These are phyloP conservation scores for Brachypodium distachyon DNA, from an alignment of 202 grass and related monocot genomes.

Conservation along the genomic window DNA sequence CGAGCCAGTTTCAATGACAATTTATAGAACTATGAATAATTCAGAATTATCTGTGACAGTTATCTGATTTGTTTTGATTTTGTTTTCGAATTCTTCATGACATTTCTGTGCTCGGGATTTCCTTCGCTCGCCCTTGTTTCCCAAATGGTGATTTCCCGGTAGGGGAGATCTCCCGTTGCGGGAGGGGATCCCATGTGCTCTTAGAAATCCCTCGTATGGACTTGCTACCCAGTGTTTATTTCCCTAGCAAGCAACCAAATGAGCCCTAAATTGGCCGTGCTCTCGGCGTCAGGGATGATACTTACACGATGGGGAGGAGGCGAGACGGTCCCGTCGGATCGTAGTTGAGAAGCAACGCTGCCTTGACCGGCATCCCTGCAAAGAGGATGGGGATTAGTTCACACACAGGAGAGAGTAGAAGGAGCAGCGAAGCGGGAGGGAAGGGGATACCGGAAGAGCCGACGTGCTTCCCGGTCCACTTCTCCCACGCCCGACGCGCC, in stretches of 20 bases:
- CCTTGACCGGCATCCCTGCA: constrained; percentile 64
- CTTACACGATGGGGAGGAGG: constrained; percentile 73
- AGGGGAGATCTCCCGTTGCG: no score
- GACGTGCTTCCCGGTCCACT: constrained; percentile 57
- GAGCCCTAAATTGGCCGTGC: background rate
- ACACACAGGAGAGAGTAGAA: background rate
- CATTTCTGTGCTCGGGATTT: no score
- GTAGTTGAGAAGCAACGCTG: constrained; percentile 75
- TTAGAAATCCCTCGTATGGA: no score
- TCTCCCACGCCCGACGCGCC: constrained; percentile 76
- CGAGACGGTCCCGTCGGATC: constrained; percentile 59
- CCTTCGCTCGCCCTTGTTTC: no score
- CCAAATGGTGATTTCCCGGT: no score
- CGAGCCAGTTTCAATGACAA: background rate
- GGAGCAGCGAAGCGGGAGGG: background rate
- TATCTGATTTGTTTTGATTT: no score
- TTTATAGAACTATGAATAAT: no score
- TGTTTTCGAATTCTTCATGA: no score
- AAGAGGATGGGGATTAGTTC: background rate
- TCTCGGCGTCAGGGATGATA: background rate
- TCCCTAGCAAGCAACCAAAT: no score
- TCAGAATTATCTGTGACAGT: no score
- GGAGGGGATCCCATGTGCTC: no score
- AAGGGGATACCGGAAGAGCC: constrained; percentile 35
- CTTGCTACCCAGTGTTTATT: no score